Evolutionary conservation across 2,329 filamentous ascomycete species (phyloP).

Genomic region (Stachybotrys echinatus): DNA sequence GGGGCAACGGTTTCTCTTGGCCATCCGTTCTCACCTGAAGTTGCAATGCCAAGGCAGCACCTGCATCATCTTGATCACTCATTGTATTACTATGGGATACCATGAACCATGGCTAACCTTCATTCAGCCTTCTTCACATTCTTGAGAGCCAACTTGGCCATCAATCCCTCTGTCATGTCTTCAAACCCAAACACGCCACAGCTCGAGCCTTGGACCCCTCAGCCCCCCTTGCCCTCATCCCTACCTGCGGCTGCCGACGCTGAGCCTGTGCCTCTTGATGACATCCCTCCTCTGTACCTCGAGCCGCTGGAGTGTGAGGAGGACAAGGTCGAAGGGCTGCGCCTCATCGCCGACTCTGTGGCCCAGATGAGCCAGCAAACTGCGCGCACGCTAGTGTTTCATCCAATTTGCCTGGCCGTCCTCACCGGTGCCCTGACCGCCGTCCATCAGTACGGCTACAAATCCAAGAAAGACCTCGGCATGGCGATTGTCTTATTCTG

Average conservation of each 20-base stretch:
- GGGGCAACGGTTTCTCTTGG: too few relatives aligned
- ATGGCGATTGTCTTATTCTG: constrained; percentile 52
- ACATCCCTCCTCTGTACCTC: constrained; percentile 59
- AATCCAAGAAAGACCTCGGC: constrained; percentile 43
- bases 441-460: constrained; percentile 41
- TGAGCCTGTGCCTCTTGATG: constrained; percentile 33
- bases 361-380: constrained; percentile 74
- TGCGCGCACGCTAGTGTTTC: constrained; percentile 56
- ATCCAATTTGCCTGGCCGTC: constrained; percentile 49
- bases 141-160: constrained; percentile 72
- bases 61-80: too few relatives aligned
- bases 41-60: too few relatives aligned
- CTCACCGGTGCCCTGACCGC: constrained; percentile 37
- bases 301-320: constrained; percentile 46
- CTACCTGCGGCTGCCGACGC: constrained; percentile 32
- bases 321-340: constrained; percentile 64
- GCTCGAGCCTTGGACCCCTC: constrained; percentile 47
- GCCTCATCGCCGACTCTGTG: constrained; percentile 73
- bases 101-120: too few relatives aligned
- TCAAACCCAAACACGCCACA: constrained; percentile 62
- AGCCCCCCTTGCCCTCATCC: constrained; percentile 25
- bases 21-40: too few relatives aligned
- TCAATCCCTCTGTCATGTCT: constrained; percentile 55
- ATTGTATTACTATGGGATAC: too few relatives aligned
- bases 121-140: constrained; percentile 74